phyloP scores from a whole-genome alignment of 2,329 filamentous ascomycete genomes.

The Emmonsiellopsis sp. region DNA sequence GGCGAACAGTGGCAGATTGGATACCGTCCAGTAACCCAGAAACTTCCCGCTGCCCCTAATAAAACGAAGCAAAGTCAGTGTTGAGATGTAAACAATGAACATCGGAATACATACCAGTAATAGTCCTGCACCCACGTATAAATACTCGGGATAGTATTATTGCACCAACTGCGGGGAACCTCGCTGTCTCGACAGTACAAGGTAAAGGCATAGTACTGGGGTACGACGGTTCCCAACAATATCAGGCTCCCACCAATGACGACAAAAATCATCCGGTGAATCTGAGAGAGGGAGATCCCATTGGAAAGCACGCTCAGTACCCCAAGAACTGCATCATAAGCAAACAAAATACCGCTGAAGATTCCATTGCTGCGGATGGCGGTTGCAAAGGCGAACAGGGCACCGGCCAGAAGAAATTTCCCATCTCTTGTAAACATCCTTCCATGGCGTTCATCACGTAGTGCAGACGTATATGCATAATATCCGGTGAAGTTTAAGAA shows the following conservation, averaged over 20 bases:
- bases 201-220: conserved; percentile 66
- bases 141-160: conserved; percentile 65
- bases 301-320: conserved; percentile 33
- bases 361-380: conserved; percentile 78
- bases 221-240: conserved; percentile 56
- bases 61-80: not conserved
- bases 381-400: conserved; percentile 62
- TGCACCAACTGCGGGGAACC: conserved; percentile 62
- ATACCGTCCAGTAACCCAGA: conserved; percentile 78
- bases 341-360: conserved; percentile 68
- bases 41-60: conserved; percentile 57
- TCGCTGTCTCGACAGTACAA: conserved; percentile 51
- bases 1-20: conserved; percentile 79
- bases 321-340: conserved; percentile 46
- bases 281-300: conserved; percentile 25
- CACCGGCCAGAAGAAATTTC: conserved; percentile 52
- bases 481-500: conserved; percentile 66
- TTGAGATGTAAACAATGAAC: not conserved
- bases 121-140: conserved; percentile 80
- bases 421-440: conserved; percentile 29
- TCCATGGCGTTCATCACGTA: conserved; percentile 23
- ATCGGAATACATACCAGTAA: conserved; percentile 64
- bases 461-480: conserved; percentile 52
- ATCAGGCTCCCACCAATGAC: conserved; percentile 59
- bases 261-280: conserved; percentile 49